These are phyloP conservation scores for Fonsecaea pugnacius DNA, from an alignment of 2,329 filamentous ascomycete species.

Conservation along the genomic window DNA sequence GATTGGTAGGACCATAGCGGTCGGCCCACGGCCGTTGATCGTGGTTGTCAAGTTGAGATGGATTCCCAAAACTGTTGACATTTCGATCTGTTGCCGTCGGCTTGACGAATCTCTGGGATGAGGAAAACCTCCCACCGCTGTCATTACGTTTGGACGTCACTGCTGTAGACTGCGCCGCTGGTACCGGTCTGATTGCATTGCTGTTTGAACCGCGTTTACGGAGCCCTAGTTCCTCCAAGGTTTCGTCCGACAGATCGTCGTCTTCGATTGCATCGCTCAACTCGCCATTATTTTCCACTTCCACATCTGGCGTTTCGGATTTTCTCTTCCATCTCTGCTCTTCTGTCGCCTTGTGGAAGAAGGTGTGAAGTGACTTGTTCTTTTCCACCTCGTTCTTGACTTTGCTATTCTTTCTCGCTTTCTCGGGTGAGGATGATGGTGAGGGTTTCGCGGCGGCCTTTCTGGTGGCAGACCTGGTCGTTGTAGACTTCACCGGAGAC, in stretches of 20 bases:
- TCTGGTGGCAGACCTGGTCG: conserved; percentile 16
- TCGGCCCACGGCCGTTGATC: conserved; percentile 79
- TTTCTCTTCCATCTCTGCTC: conserved; percentile 46
- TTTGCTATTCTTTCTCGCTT: conserved; percentile 38
- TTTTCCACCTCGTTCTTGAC: conserved; percentile 32
- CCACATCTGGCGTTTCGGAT: conserved; percentile 36
- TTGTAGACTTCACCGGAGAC: conserved; percentile 24
- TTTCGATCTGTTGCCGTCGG: conserved; percentile 12
- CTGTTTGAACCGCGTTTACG: conserved; percentile 17
- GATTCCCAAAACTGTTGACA: conserved; percentile 3
- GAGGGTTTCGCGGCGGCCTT: conserved; percentile 27
- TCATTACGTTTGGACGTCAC: conserved; percentile 13
- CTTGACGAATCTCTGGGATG: conserved; percentile 36
- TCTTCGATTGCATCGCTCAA: conserved; percentile 42
- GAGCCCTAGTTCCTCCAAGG: conserved; percentile 43
- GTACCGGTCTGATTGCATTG: conserved; percentile 24
- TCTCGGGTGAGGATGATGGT: conserved; percentile 43
- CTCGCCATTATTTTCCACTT: conserved; percentile 28
- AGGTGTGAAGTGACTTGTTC: conserved; percentile 47
- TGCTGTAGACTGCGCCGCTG: background rate
- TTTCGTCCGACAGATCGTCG: conserved; percentile 43
- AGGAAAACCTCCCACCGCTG: conserved; percentile 28
- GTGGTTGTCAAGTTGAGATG: conserved; percentile 3
- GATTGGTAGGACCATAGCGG: conserved; percentile 71
- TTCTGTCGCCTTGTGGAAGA: conserved; percentile 47